A percentile compares a stretch with the other conserved stretches of the same genome.
Evolutionary conservation across 176 grass and related monocot genomes (phyloP).

Genomic region (bread wheat (Triticum aestivum)): IWGSC_CS_RefSeq_v2.1 NC_057799.1:593373588-593374087

Average conservation of each 20-base stretch:
- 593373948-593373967: background rate
- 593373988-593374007: background rate
- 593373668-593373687: slow-evolving; percentile 79
- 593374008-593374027: background rate
- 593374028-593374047: background rate
- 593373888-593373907: background rate
- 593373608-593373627: background rate
- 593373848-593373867: background rate
- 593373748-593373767: slow-evolving; percentile 49
- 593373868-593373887: background rate
- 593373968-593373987: background rate
- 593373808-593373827: background rate
- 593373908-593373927: background rate
- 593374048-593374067: background rate
- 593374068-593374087: background rate
- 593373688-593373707: slow-evolving; percentile 71
- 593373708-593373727: slow-evolving; percentile 86
- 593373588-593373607: background rate
- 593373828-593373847: background rate
- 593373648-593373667: slow-evolving; percentile 91
- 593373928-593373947: background rate
- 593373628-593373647: slow-evolving; percentile 50
- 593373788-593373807: background rate
- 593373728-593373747: slow-evolving; percentile 73
- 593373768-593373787: slow-evolving; percentile 27